Evolutionary conservation across 192 early-diverging fungal genomes (phyloP).

Genomic region (Backusella australiensis): DNA sequence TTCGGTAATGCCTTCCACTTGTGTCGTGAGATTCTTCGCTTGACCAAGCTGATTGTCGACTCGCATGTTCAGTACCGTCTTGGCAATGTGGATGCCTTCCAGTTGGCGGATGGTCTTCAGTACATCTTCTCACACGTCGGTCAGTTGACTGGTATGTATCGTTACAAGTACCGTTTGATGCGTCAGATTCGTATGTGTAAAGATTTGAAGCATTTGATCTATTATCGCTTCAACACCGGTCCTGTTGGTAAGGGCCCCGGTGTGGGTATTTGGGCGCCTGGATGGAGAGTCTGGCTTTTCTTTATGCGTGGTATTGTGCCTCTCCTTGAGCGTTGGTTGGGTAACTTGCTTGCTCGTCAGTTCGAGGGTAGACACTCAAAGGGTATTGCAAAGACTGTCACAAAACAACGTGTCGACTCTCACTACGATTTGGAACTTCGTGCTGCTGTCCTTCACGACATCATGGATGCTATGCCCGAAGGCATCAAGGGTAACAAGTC

Average conservation of each 20-base stretch:
- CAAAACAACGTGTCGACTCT: conserved; percentile 98
- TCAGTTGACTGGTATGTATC: conserved; percentile 99
- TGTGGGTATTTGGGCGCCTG: conserved; percentile 98
- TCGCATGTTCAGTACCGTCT: conserved; percentile 98
- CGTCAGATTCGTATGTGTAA: conserved; percentile 88
- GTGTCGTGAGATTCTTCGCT: conserved; percentile 91
- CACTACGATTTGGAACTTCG: conserved; percentile 98
- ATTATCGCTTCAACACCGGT: conserved; percentile 87
- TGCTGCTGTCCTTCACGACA: conserved; percentile 98
- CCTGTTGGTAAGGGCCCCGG: conserved; percentile 98
- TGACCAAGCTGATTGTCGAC: conserved; percentile 97
- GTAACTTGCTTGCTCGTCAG: conserved; percentile 97
- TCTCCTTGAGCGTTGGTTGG: conserved; percentile 96
- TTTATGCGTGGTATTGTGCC: conserved; percentile 99
- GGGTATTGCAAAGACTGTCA: conserved; percentile 97
- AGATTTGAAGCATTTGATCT: conserved; percentile 46
- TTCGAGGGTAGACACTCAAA: conserved; percentile 98
- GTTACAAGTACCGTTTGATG: conserved; percentile 99
- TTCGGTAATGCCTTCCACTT: conserved; percentile 99
- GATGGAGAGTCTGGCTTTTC: conserved; percentile 99
- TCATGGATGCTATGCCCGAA: conserved; percentile 99
- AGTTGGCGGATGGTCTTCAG: conserved; percentile 97
- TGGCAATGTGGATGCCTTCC: conserved; percentile 98
- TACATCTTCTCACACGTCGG: conserved; percentile 99
- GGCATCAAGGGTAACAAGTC: conserved; percentile 97